Evolutionary conservation across 331 rosid genomes (phyloP).

Genomic region (Rosa hybrid): DNA sequence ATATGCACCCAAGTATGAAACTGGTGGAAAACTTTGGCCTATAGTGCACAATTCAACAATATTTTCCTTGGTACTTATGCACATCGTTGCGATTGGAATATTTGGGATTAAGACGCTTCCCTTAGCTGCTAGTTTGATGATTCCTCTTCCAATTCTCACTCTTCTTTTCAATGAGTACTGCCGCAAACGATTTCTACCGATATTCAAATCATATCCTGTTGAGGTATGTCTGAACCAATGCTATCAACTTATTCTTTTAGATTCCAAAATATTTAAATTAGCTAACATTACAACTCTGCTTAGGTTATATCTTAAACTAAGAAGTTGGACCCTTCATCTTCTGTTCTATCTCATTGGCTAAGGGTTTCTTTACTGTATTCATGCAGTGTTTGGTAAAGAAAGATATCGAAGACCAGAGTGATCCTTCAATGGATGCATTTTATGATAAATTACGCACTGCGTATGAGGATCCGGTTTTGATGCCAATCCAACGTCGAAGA

Average conservation of each 20-base stretch:
- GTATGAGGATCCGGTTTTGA: slow-evolving; percentile 64
- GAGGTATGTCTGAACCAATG: slow-evolving; percentile 50
- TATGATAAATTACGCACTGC: slow-evolving; percentile 50
- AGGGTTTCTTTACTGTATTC: slow-evolving; percentile 6
- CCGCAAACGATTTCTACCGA: slow-evolving; percentile 64
- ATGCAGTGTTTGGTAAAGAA: slow-evolving; percentile 75
- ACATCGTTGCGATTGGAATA: slow-evolving; percentile 72
- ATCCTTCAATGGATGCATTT: slow-evolving; percentile 50
- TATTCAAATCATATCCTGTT: slow-evolving; percentile 53
- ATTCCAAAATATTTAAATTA: background rate
- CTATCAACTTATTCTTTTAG: slow-evolving; percentile 3
- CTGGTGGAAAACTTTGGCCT: slow-evolving; percentile 78
- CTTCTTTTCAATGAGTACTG: slow-evolving; percentile 77
- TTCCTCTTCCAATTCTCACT: slow-evolving; percentile 83
- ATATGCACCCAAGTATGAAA: slow-evolving; percentile 60
- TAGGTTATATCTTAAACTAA: background rate
- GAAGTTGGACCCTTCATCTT: background rate
- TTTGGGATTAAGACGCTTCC: slow-evolving; percentile 74
- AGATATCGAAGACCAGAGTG: slow-evolving; percentile 62
- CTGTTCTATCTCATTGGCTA: background rate
- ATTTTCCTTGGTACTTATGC: slow-evolving; percentile 80
- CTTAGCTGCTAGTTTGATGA: slow-evolving; percentile 51
- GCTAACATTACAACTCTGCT: background rate
- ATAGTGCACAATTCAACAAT: slow-evolving; percentile 66
- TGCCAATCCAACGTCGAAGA: slow-evolving; percentile 39